phyloP scores from a whole-genome alignment of 768 basidiomycete species.

The Russula compacta region DNA sequence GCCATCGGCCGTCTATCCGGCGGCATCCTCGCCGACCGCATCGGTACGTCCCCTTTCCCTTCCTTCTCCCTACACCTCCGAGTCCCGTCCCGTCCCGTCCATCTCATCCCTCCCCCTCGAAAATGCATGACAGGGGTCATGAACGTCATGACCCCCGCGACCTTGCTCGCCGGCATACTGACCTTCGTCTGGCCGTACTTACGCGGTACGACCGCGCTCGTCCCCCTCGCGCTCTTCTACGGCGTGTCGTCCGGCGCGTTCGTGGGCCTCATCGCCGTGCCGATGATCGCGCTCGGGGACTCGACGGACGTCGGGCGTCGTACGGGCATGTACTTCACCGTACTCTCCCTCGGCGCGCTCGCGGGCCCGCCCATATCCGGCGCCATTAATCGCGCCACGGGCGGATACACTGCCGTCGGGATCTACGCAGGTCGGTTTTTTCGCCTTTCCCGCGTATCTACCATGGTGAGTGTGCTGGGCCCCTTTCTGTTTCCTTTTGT shows the following conservation, averaged over 20 bases:
- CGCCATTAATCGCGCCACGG: constrained; percentile 46
- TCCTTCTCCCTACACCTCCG: too few relatives aligned
- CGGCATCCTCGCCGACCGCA: constrained; percentile 45
- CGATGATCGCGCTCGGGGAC: constrained; percentile 53
- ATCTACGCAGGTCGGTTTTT: constrained; percentile 38
- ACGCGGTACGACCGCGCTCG: constrained; percentile 33
- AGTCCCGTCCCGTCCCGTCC: too few relatives aligned
- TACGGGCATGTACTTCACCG: constrained; percentile 53
- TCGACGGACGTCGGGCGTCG: constrained; percentile 55
- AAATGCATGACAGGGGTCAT: constrained; percentile 22
- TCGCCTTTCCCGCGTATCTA: neutral
- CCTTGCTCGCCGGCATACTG: constrained; percentile 42
- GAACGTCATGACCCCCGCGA: constrained; percentile 62
- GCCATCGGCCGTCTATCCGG: constrained; percentile 49
- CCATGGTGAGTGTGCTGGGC: neutral
- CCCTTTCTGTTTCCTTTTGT: neutral
- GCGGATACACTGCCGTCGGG: constrained; percentile 45
- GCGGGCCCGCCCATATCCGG: constrained; percentile 69
- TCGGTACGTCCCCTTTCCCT: constrained; percentile 31
- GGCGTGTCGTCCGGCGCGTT: constrained; percentile 59
- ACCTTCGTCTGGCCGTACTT: constrained; percentile 70
- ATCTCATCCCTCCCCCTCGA: neutral
- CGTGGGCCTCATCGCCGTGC: constrained; percentile 45
- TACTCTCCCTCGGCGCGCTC: constrained; percentile 52
- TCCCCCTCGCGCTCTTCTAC: constrained; percentile 51